Percentiles rank a stretch among this genome's conserved stretches.
Conservation (phyloP, 371 early-diverging fungal genomes). For the Syncephalis fuscata region DNA sequence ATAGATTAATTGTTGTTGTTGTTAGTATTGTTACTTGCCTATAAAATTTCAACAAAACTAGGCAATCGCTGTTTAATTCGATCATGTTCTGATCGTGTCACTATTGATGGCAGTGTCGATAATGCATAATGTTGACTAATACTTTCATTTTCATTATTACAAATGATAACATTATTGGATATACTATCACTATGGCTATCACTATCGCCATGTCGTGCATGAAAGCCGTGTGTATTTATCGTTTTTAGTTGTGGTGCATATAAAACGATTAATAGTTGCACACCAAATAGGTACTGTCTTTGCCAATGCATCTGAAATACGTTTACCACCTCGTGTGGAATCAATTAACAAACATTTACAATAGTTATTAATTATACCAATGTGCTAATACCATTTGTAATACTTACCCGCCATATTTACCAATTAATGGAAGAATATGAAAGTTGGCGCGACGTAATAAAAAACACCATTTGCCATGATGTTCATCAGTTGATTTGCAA, state of each 20-base stretch:
- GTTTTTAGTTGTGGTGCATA: conserved; percentile 9
- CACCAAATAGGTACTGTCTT: conserved; percentile 89
- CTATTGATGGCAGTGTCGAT: conserved; percentile 41
- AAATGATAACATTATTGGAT: background rate
- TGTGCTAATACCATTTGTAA: background rate
- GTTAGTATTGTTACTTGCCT: conserved; percentile 12
- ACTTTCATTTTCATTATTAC: background rate
- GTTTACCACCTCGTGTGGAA: conserved; percentile 69
- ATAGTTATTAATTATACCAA: background rate
- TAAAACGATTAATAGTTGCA: conserved; percentile 40
- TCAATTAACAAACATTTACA: conserved; percentile 64
- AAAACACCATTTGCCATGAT: conserved; percentile 68
- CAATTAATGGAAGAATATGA: conserved; percentile 43
- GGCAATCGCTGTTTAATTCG: conserved; percentile 43
- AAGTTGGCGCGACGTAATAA: conserved; percentile 59
- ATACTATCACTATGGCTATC: background rate
- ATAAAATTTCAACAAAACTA: conserved; percentile 35
- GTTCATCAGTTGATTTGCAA: conserved; percentile 86
- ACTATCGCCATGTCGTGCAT: background rate
- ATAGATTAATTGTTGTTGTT: background rate
- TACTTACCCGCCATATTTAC: conserved; percentile 30
- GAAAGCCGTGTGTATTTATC: too few species aligned
- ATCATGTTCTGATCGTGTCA: conserved; percentile 51
- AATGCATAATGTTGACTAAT: too few species aligned
- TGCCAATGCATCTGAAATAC: conserved; percentile 64